Conservation (phyloP, 2,329 filamentous ascomycete genomes). For the Diaporthe longicolla region DNA sequence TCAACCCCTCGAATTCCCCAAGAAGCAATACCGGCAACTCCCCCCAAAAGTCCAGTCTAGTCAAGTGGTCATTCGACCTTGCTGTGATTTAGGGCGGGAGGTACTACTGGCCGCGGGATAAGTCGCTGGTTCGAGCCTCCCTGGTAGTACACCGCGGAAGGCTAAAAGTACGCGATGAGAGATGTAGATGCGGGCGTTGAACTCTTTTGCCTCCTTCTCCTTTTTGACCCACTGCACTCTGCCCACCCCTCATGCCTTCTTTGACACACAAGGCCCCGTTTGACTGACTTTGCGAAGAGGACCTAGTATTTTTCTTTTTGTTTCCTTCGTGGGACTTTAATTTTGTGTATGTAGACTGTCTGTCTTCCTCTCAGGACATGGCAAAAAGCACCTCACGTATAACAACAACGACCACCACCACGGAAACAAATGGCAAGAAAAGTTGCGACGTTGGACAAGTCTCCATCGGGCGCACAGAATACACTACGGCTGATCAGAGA, state of each 20-base stretch:
- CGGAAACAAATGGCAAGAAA: neutral
- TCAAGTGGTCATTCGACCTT: neutral
- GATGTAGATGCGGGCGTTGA: constrained; percentile 17
- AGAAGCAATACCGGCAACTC: neutral
- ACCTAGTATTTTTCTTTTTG: neutral
- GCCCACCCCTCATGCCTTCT: neutral
- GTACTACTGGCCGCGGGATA: constrained; percentile 10
- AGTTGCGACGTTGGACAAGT: too few relatives aligned
- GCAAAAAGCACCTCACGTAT: neutral
- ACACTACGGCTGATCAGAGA: too few relatives aligned
- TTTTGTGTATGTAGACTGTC: too few relatives aligned
- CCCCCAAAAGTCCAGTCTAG: neutral
- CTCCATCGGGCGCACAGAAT: neutral
- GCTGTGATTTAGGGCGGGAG: neutral
- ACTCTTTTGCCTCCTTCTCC: constrained; percentile 3
- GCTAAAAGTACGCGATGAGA: constrained; percentile 20
- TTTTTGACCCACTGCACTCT: neutral
- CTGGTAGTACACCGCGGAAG: constrained; percentile 24
- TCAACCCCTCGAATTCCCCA: neutral
- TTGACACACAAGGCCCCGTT: neutral
- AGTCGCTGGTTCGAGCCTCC: constrained; percentile 8
- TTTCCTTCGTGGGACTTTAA: neutral
- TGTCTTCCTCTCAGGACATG: too few relatives aligned
- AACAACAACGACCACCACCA: too few relatives aligned
- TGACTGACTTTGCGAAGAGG: neutral